Base-by-base conservation (phyloP, 441 rosid species). In the Adansonia gregorii region DNA sequence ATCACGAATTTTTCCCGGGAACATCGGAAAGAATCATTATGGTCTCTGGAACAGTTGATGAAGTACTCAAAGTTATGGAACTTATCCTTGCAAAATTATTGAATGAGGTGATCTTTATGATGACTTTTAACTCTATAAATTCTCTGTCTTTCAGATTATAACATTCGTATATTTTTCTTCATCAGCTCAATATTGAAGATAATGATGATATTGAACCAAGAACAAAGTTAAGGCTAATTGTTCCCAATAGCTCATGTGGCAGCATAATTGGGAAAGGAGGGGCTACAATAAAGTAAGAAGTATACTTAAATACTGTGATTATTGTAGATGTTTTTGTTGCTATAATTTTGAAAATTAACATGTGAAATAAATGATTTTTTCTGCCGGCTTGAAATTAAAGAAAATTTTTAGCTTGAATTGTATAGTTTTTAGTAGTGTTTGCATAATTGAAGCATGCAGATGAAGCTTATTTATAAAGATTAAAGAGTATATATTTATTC, bases 241-340 rank as follows among this genome's bases (percentile, higher is more conserved):
- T 94, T 86, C 99, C 99, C 60, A 94, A 96, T 85, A 88, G 92
- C 86, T 94, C 93, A 61, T 96, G 98, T 78, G 99, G 99, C 76
- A 89, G 99, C 86, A 94, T 96, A 79, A 96, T 96, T 82, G 99
- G 99, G 82, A 96, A 93, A 87, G 99, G 97, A 86, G 98, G 99
- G 41, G 88, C 95, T 81, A 94, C 91, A 39, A 96, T 96, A 87
- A 96, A 94, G 99, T 96, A 90, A 76, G 94, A 65, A 41, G 45
- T 86, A 70, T 78, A 65, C 64, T 67, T 76, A 73, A 77, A 41
- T 76, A 39, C 78, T 82, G 77, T 76, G 63, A 65, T 79, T 75
- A 45, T 75, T 48, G 2, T 60, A 59, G 48, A 19, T 75, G 54
- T 78, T 67, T 60, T 80, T 27, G 48, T 82, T 78, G 70, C 48